Conservation (phyloP, 2,329 filamentous ascomycete genomes). For the Cyclaneusma minus region DNA sequence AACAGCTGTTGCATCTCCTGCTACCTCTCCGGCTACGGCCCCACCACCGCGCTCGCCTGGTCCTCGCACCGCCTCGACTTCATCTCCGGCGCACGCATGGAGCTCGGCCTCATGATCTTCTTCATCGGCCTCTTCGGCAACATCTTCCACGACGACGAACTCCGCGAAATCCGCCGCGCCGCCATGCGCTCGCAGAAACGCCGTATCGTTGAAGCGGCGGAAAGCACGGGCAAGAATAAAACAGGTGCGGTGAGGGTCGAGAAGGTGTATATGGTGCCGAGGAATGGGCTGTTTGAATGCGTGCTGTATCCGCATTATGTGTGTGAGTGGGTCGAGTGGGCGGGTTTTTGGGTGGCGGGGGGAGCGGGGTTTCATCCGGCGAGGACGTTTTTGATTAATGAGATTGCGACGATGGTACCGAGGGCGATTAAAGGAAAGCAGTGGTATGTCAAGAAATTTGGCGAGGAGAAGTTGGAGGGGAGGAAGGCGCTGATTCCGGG, state of each 20-base stretch:
- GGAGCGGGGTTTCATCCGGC: constrained; percentile 57
- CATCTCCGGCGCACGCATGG: constrained; percentile 24
- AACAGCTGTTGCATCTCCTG: constrained; percentile 67
- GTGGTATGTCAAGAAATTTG: constrained; percentile 87
- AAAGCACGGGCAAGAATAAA: constrained; percentile 26
- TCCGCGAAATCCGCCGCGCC: constrained; percentile 69
- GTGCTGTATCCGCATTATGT: constrained; percentile 88
- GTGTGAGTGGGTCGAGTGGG: constrained; percentile 96
- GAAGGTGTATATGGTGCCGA: constrained; percentile 78
- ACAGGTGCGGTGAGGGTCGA: constrained; percentile 35
- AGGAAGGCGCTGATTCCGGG: constrained; percentile 58
- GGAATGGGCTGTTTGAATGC: constrained; percentile 66
- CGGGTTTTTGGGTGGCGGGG: constrained; percentile 68
- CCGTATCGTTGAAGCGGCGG: constrained; percentile 20
- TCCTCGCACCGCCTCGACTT: constrained; percentile 28
- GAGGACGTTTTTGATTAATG: constrained; percentile 69
- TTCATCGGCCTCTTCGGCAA: constrained; percentile 63
- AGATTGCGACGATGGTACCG: constrained; percentile 80
- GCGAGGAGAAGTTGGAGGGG: constrained; percentile 59
- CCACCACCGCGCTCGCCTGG: constrained; percentile 40
- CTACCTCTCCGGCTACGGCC: constrained; percentile 73
- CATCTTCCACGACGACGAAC: constrained; percentile 77
- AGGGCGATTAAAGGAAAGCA: constrained; percentile 63
- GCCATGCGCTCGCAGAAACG: constrained; percentile 44
- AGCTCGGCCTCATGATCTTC: constrained; percentile 59